Evolutionary conservation across 2,329 filamentous ascomycete species (phyloP).

Genomic region (Cladosporium sp.): DNA sequence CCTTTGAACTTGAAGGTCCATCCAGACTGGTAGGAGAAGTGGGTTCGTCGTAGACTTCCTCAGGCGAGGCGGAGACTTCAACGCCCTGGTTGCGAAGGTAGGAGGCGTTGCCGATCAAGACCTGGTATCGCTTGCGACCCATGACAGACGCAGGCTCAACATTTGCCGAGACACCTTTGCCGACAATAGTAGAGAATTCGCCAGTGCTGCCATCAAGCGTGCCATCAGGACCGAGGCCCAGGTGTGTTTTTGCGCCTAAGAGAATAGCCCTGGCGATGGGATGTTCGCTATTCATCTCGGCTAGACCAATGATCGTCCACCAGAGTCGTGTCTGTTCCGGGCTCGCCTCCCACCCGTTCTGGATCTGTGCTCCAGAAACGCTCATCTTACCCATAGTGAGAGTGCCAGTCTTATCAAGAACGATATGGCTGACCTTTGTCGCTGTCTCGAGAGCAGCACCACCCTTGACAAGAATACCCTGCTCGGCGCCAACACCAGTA

Average conservation of each 20-base stretch:
- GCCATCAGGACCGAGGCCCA: conserved; percentile 66
- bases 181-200: conserved; percentile 77
- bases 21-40: conserved; percentile 28
- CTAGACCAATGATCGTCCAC: conserved; percentile 95
- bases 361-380: conserved; percentile 67
- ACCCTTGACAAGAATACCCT: conserved; percentile 96
- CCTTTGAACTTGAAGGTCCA: conserved; percentile 29
- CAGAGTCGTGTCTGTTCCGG: conserved; percentile 70
- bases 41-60: conserved; percentile 52
- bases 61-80: conserved; percentile 49
- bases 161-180: conserved; percentile 74
- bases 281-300: conserved; percentile 93
- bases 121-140: conserved; percentile 67
- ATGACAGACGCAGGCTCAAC: conserved; percentile 69
- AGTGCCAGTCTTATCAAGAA: conserved; percentile 94
- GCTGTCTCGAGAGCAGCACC: conserved; percentile 86
- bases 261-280: conserved; percentile 90
- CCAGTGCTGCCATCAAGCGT: conserved; percentile 77
- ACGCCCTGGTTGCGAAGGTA: conserved; percentile 71
- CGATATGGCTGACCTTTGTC: conserved; percentile 82
- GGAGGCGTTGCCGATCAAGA: conserved; percentile 76
- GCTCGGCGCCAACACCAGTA: conserved; percentile 91
- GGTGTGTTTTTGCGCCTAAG: conserved; percentile 65
- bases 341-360: conserved; percentile 62
- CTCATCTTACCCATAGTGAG: conserved; percentile 94